phyloP scores from a whole-genome alignment of 306 rosid species.

The Rubus parviflorus region DNA sequence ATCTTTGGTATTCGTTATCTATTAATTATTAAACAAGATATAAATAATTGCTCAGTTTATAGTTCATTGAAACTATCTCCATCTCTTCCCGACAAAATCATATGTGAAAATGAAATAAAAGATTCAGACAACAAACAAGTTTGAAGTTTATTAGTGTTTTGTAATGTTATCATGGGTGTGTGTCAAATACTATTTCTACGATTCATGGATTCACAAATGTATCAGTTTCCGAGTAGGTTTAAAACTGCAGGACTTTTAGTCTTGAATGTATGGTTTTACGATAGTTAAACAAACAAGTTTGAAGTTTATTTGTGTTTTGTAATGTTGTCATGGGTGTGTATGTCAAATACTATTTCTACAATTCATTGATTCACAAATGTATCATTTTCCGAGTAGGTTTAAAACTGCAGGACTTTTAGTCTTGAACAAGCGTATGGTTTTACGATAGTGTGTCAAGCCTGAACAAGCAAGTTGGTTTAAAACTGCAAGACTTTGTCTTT shows the following conservation, averaged over 20 bases:
- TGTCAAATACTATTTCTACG: too few species aligned
- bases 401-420: neutral
- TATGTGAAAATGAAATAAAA: neutral
- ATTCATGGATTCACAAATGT: neutral
- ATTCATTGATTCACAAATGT: neutral
- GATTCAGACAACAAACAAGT: neutral
- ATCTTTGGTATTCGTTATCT: neutral
- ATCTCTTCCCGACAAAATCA: neutral
- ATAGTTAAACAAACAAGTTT: too few species aligned
- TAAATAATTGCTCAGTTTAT: neutral
- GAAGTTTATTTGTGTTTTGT: too few species aligned
- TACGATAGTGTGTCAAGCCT: too few species aligned
- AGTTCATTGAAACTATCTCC: slow-evolving; percentile 11
- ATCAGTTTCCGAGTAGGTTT: neutral
- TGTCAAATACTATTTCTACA: too few species aligned
- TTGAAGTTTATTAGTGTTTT: too few species aligned
- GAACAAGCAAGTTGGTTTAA: too few species aligned
- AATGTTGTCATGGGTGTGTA: too few species aligned
- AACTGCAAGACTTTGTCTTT: too few species aligned
- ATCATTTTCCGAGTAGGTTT: neutral
- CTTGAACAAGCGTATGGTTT: neutral
- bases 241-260: neutral
- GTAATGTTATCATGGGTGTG: too few species aligned
- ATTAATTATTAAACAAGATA: neutral
- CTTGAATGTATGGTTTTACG: neutral